These are phyloP conservation scores for Hypoxylon sp. DNA, from an alignment of 2,329 filamentous ascomycete genomes.

Conservation along the genomic window DNA sequence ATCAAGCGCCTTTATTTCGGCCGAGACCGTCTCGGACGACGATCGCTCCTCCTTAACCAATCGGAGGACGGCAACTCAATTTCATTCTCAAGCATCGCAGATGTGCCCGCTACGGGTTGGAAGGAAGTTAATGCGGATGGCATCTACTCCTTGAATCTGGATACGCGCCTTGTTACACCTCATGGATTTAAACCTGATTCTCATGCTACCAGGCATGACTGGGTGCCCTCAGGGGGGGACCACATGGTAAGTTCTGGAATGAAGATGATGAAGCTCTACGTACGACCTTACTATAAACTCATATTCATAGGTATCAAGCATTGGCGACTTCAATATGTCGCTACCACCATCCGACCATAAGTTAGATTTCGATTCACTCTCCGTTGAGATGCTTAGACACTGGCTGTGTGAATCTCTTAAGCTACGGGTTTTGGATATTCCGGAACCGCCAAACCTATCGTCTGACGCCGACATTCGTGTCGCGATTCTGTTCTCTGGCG, in stretches of 20 bases:
- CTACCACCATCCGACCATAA: slow-evolving; percentile 53
- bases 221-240: slow-evolving; percentile 53
- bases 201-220: slow-evolving; percentile 50
- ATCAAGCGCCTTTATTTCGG: slow-evolving; percentile 80
- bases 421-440: slow-evolving; percentile 75
- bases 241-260: slow-evolving; percentile 60
- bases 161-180: slow-evolving; percentile 30
- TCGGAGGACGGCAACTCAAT: slow-evolving; percentile 60
- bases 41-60: slow-evolving; percentile 79
- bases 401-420: slow-evolving; percentile 72
- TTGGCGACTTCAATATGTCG: slow-evolving; percentile 65
- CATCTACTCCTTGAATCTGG: slow-evolving; percentile 76
- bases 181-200: slow-evolving; percentile 31
- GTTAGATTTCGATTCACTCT: slow-evolving; percentile 59
- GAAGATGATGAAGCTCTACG: slow-evolving; percentile 23
- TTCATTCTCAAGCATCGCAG: slow-evolving; percentile 78
- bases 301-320: slow-evolving; percentile 65
- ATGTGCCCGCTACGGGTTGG: slow-evolving; percentile 69
- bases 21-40: slow-evolving; percentile 86
- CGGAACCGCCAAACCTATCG: slow-evolving; percentile 62
- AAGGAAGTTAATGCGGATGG: slow-evolving; percentile 87
- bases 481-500: slow-evolving; percentile 92
- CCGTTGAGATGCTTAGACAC: slow-evolving; percentile 66
- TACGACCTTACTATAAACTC: slow-evolving; percentile 56
- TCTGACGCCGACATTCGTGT: slow-evolving; percentile 65